Base-by-base conservation (phyloP, 2,329 filamentous ascomycete species). In the Verticillium isaacii region DNA sequence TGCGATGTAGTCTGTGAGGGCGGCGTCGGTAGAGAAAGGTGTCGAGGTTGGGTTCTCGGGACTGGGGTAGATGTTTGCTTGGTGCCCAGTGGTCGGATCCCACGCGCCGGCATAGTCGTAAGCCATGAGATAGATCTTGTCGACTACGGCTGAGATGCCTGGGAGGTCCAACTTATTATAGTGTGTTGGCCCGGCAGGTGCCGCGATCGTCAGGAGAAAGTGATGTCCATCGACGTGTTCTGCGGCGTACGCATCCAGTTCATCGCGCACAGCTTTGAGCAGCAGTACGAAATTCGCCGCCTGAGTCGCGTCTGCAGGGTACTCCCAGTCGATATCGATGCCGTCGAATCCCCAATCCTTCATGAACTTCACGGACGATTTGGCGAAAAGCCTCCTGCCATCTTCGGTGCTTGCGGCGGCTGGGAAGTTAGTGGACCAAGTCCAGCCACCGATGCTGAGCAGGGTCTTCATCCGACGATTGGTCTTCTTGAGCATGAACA, bases 361-460 rank as follows among this genome's bases (percentile, higher is more conserved):
- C 61, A 96, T 80, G 60, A 95, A 74, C 8, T 80, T 75, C 0
- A 93, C 88, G 2, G 91, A 86, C 3, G 83, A 85, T 56, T 82
- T 75, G 6, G 92, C 92, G 74, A 96, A 96, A 1, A 68, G 83
- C 39, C 79, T 74, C 17, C 92, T 84, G 17, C 85, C 87, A 2
- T 79, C 75, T 0, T 82, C 80, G 0, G 88, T 89, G 63, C 85
- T 86, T 11, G 88, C 86, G 0, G 88, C 88, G 1, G 79, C 78
- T 1, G 90, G 80, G 71, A 96, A 94, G 73, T 92, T 91, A 67
- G 82, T 78, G 2, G 90, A 92, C 75, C 91, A 95, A 0, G 90
- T 93, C 90, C 90, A 96, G 34, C 93, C 92, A 57, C 93, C 93
- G 66, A 97, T 92, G 57, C 86, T 91, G 4, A 96, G 82, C 25